phyloP scores from a whole-genome alignment of 257 asterid species.

The Apocynum venetum region DNA sequence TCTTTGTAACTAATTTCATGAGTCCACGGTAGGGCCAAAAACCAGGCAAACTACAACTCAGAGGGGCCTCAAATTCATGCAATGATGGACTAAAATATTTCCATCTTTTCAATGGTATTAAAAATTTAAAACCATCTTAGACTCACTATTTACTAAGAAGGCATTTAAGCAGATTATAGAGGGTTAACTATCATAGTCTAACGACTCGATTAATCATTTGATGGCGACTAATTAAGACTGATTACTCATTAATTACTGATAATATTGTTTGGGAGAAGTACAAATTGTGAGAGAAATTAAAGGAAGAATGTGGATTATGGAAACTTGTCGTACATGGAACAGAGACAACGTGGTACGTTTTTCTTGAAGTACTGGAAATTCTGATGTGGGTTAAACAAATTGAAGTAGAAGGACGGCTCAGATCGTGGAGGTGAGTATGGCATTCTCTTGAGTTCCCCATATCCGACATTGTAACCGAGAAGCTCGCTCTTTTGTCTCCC shows the following conservation, averaged over 20 bases:
- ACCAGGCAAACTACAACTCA: slow-evolving; percentile 68
- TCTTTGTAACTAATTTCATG: slow-evolving; percentile 41
- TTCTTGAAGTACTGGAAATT: slow-evolving; percentile 9
- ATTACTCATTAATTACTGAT: slow-evolving; percentile 20
- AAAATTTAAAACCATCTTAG: slow-evolving; percentile 19
- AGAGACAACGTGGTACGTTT: slow-evolving; percentile 49
- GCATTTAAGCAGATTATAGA: slow-evolving; percentile 4
- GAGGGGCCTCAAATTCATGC: slow-evolving; percentile 40
- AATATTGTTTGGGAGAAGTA: slow-evolving; percentile 15
- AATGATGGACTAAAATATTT: slow-evolving; percentile 23
- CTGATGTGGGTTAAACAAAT: slow-evolving; percentile 18
- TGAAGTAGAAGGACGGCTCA: slow-evolving; percentile 28
- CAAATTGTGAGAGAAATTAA: background rate
- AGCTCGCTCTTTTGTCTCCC: slow-evolving; percentile 34
- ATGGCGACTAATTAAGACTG: slow-evolving; percentile 24
- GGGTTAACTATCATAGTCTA: slow-evolving; percentile 31
- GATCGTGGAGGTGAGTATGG: slow-evolving; percentile 42
- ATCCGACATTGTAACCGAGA: slow-evolving; percentile 38
- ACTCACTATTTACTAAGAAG: slow-evolving; percentile 21
- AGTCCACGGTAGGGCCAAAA: slow-evolving; percentile 51
- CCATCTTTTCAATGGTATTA: slow-evolving; percentile 4
- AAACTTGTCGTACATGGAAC: slow-evolving; percentile 11
- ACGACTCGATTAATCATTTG: slow-evolving; percentile 29
- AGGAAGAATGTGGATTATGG: background rate
- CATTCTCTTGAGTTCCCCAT: slow-evolving; percentile 16